A percentile compares a stretch with the other conserved stretches of the same genome.
These are phyloP conservation scores for Populus hybrid DNA, from an alignment of 441 rosid species.

Conservation along the genomic window DNA sequence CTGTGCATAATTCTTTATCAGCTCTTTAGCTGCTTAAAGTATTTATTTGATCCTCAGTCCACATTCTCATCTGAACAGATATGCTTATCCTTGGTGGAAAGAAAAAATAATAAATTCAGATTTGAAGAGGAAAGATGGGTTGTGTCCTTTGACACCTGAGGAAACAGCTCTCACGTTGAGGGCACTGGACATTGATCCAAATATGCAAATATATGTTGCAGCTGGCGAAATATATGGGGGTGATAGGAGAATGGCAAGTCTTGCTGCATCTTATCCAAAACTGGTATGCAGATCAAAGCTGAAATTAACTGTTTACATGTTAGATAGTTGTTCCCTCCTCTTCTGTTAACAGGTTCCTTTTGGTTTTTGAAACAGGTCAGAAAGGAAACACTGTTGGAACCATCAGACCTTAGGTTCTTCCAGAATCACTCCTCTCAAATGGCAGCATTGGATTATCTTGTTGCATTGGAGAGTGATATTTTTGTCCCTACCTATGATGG, in stretches of 20 bases:
- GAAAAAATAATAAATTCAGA: conserved; percentile 88
- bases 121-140: conserved; percentile 82
- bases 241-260: conserved; percentile 67
- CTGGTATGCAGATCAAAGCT: conserved; percentile 49
- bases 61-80: conserved; percentile 41
- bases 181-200: conserved; percentile 72
- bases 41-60: background rate
- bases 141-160: conserved; percentile 93
- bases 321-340: background rate
- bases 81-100: conserved; percentile 98
- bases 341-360: conserved; percentile 6
- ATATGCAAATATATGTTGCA: conserved; percentile 77
- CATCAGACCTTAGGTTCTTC: conserved; percentile 74
- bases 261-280: conserved; percentile 66
- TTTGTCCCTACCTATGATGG: conserved; percentile 93
- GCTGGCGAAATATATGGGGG: conserved; percentile 97
- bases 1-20: background rate
- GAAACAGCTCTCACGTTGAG: conserved; percentile 83
- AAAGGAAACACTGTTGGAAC: conserved; percentile 75
- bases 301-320: conserved; percentile 6
- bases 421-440: conserved; percentile 95
- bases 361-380: conserved; percentile 58
- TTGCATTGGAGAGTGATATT: conserved; percentile 84
- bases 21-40: conserved; percentile 10
- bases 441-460: conserved; percentile 95